phyloP scores from a whole-genome alignment of 1,284 basidiomycete genomes.

The Cystobasidium sp. region DNA sequence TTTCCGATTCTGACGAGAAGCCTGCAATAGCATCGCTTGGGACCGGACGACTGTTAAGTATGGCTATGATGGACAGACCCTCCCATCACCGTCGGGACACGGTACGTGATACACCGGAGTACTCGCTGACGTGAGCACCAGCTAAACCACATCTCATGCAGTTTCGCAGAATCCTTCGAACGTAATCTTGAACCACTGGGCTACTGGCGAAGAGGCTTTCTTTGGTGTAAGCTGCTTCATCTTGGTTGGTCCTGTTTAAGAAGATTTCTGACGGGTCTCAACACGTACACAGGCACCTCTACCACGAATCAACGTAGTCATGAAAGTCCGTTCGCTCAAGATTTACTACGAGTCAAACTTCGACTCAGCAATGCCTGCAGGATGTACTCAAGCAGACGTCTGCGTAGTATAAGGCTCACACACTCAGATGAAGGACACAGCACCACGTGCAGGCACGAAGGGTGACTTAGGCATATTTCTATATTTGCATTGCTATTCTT shows the following conservation, averaged over 20 bases:
- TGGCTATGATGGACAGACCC: no score
- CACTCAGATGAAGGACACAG: background rate
- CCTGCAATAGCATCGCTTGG: no score
- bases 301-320: background rate
- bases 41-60: no score
- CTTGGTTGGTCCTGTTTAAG: background rate
- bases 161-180: constrained; percentile 20
- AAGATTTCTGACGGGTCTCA: background rate
- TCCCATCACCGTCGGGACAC: no score
- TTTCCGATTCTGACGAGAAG: no score
- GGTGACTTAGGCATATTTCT: no score
- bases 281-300: background rate
- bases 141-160: background rate
- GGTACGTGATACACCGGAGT: no score
- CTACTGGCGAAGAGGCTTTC: constrained; percentile 3
- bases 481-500: background rate
- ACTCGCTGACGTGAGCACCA: no score
- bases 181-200: constrained; percentile 22
- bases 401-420: background rate
- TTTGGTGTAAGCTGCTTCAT: constrained; percentile 1
- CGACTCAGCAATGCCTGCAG: background rate
- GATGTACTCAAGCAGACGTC: constrained; percentile 10
- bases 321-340: background rate
- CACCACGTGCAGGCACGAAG: background rate
- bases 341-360: background rate